Base-by-base conservation (phyloP, 2,329 filamentous ascomycete species). In the Pseudocercospora fijiensis region DNA sequence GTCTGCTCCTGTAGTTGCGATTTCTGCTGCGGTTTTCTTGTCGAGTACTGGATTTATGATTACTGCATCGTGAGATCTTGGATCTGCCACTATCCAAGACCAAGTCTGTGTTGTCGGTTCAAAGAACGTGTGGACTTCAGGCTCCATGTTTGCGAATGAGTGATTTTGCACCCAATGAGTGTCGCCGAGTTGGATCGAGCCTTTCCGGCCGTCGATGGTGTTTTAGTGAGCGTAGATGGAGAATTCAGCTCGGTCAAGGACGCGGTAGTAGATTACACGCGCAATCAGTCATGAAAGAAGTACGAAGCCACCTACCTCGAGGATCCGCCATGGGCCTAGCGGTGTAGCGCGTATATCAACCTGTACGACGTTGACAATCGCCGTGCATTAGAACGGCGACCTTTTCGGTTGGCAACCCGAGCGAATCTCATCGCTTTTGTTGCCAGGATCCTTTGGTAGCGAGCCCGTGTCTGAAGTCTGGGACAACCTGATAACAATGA, bases 1-100 rank as follows among this genome's bases (percentile, higher is more conserved):
- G 63, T 89, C 85, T 1, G 87, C 87, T 0, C 82, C 76, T 0
- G 69, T 53, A 0, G 86, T 88, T 5, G 74, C 78, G 63, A 88
- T 78, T 28, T 43, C 77, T 74, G 1, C 74, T 78, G 10, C 72
- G 67, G 1, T 79, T 78, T 52, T 86, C 81, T 81, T 87, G 71
- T 88, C 82, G 2, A 89, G 71, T 0, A 89, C 87, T 0, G 86
- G 78, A 68, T 89, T 87, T 67, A 89, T 87, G 58, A 89, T 84
- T 61, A 80, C 82, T 1, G 85, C 83, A 0, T 69, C 70, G 1
- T 69, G 71, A 0, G 83, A 85, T 0, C 70, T 62, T 0, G 84
- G 80, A 64, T 88, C 85, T 0, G 80, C 83, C 0, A 89, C 81
- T 0, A 88, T 67, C 65, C 87, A 87, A 70, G 88, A 86, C 82